A percentile compares a stretch with the other conserved stretches of the same genome.
phyloP scores from a whole-genome alignment of 768 basidiomycete species.

The Termitomyces titanicus region DNA sequence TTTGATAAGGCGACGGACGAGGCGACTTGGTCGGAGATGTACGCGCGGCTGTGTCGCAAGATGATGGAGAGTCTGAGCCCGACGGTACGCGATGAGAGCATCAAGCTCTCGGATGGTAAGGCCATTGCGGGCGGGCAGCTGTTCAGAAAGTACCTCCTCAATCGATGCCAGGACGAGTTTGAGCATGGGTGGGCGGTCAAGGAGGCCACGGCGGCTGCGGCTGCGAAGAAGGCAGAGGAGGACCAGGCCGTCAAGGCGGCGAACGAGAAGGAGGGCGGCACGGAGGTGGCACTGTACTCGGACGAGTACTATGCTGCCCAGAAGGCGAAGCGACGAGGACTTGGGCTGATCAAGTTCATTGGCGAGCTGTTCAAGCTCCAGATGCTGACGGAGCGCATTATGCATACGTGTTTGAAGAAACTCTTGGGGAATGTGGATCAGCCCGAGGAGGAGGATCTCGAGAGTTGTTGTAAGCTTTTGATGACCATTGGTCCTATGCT shows the following conservation, averaged over 20 bases:
- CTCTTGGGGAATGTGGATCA: conserved; percentile 89
- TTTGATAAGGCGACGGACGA: conserved; percentile 99
- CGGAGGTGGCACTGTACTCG: conserved; percentile 77
- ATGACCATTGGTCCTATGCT: conserved; percentile 83
- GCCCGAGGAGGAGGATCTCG: conserved; percentile 97
- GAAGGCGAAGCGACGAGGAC: conserved; percentile 95
- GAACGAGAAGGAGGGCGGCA: conserved; percentile 52
- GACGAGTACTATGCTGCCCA: conserved; percentile 96
- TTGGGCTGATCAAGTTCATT: conserved; percentile 97
- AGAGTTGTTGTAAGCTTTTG: conserved; percentile 90
- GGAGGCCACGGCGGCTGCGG: conserved; percentile 83
- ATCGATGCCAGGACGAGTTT: conserved; percentile 97
- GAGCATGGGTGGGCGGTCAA: conserved; percentile 93
- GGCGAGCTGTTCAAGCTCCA: conserved; percentile 99
- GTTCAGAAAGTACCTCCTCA: conserved; percentile 95
- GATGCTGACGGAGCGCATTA: conserved; percentile 97
- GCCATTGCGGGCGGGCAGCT: conserved; percentile 91
- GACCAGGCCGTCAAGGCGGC: conserved; percentile 77
- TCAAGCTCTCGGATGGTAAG: conserved; percentile 76
- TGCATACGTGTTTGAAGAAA: conserved; percentile 98
- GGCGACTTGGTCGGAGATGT: conserved; percentile 95
- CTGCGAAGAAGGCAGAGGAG: conserved; percentile 79
- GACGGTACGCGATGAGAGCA: conserved; percentile 85
- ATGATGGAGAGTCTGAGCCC: conserved; percentile 93
- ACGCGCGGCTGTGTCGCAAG: conserved; percentile 90